Evolutionary conservation across 108 stramenopile genomes (phyloP).

Genomic region (Skeletonema tropicum): DNA sequence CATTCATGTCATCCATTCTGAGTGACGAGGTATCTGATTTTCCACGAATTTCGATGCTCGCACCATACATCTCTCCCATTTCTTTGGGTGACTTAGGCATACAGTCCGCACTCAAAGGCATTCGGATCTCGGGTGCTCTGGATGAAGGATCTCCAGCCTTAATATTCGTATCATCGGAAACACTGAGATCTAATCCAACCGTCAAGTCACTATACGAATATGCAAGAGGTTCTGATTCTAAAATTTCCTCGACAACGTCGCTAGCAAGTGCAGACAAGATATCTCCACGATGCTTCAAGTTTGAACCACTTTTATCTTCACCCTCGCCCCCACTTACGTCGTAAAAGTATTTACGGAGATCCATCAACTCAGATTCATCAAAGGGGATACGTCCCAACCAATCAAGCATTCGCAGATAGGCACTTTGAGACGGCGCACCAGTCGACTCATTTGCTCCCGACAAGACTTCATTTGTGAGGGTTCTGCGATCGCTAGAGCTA

Average conservation of each 20-base stretch:
- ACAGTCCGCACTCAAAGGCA: conserved; percentile 17
- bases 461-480: conserved; percentile 62
- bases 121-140: background rate
- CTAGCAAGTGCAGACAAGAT: conserved; percentile 83
- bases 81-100: conserved; percentile 25
- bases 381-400: conserved; percentile 89
- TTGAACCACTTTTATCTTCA: conserved; percentile 73
- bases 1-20: background rate
- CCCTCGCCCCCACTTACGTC: conserved; percentile 69
- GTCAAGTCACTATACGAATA: conserved; percentile 47
- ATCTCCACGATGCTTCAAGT: conserved; percentile 83
- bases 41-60: conserved; percentile 27
- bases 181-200: conserved; percentile 66
- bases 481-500: conserved; percentile 42
- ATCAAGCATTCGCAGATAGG: conserved; percentile 83
- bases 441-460: conserved; percentile 65
- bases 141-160: background rate
- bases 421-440: conserved; percentile 80
- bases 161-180: conserved; percentile 28
- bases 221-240: conserved; percentile 62
- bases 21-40: conserved; percentile 4
- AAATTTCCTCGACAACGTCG: conserved; percentile 79
- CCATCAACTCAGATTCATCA: conserved; percentile 85
- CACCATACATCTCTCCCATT: conserved; percentile 19
- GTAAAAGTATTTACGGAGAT: conserved; percentile 85